Evolutionary conservation across 108 stramenopile genomes (phyloP).

Genomic region (Nannochloropsis granulata): DNA sequence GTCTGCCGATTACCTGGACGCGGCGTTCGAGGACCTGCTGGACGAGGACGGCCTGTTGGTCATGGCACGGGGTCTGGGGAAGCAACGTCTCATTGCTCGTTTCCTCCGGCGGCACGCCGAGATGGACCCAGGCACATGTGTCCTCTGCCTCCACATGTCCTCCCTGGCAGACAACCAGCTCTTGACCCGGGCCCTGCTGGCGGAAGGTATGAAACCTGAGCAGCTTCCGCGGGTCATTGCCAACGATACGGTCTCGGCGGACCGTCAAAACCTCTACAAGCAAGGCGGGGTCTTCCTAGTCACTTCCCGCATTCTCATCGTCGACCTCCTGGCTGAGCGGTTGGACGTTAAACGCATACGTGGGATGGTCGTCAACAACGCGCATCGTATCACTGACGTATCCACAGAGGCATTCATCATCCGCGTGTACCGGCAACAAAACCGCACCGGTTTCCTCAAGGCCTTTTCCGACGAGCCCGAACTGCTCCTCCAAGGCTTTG

Average conservation of each 20-base stretch:
- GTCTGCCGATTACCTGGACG: background rate
- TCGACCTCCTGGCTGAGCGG: slow-evolving; percentile 71
- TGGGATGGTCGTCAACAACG: slow-evolving; percentile 79
- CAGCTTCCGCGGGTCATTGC: slow-evolving; percentile 1
- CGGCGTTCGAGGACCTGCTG: slow-evolving; percentile 72
- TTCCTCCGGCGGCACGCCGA: background rate
- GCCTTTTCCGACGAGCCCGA: slow-evolving; percentile 82
- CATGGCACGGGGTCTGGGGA: slow-evolving; percentile 71
- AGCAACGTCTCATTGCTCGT: slow-evolving; percentile 41
- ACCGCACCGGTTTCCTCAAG: slow-evolving; percentile 69
- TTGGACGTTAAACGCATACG: slow-evolving; percentile 51
- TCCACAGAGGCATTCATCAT: slow-evolving; percentile 92
- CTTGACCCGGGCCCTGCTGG: slow-evolving; percentile 3
- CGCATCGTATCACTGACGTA: slow-evolving; percentile 67
- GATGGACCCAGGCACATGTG: background rate
- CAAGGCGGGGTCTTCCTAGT: slow-evolving; percentile 58
- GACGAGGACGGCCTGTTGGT: slow-evolving; percentile 75
- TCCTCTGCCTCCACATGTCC: background rate
- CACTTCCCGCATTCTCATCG: slow-evolving; percentile 85
- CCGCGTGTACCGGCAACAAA: slow-evolving; percentile 62
- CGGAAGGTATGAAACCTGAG: slow-evolving; percentile 14
- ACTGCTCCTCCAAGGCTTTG: slow-evolving; percentile 60
- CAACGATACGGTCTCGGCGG: slow-evolving; percentile 6
- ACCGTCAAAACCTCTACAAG: slow-evolving; percentile 39
- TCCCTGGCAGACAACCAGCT: background rate